Evolutionary conservation across 1,139 yeast genomes (phyloP), one percentile per base, ranked within the genome.

Genomic region (Hyphopichia khmerensis): DNA sequence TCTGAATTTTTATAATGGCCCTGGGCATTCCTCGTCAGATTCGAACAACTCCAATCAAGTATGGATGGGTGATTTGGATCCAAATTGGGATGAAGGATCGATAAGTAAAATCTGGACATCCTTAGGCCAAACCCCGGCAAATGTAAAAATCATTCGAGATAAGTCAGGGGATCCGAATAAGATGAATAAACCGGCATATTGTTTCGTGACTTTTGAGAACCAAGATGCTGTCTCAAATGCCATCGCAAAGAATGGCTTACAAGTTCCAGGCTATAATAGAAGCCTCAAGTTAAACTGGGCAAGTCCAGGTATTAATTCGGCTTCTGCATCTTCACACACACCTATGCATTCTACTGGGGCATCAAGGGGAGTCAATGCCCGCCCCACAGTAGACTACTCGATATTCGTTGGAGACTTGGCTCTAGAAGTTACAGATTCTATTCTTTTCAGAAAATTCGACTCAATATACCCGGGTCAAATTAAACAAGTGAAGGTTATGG

Each of bases 1-100:
- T 16, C 34, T 16, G 21, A 17, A 32, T 17, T n/a, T 15, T 14
- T 29, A 29, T 10, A 29, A 29, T 14, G 9, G 13, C 8, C 9
- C 15, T 4, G 16, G 32, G 4, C 16, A 29, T 8, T 13, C 10
- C 15, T 15, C 15, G 10, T 43, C 49, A 23, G 39, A 37, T n/a
- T 35, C 40, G 10, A 48, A 43, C 27, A 43, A 43, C 14, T 54
- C 43, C 33, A 48, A 44, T 38, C 79, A 73, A 47, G 46, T 89
- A 42, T 90, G 96, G 96, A 91, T 91, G 97, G 98, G 97, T 10
- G 97, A 90, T 60, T 68, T 91, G 38, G 96, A 90, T 53, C 88
- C 95, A 1, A 74, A 80, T 65, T 87, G 95, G 82, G 90, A 86
- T 49, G 97, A 90, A 60, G 69, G 69, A 14, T 72, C 79, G 39